Conservation (phyloP, 2,329 filamentous ascomycete genomes). For the Aspergillus uvarum region DNA sequence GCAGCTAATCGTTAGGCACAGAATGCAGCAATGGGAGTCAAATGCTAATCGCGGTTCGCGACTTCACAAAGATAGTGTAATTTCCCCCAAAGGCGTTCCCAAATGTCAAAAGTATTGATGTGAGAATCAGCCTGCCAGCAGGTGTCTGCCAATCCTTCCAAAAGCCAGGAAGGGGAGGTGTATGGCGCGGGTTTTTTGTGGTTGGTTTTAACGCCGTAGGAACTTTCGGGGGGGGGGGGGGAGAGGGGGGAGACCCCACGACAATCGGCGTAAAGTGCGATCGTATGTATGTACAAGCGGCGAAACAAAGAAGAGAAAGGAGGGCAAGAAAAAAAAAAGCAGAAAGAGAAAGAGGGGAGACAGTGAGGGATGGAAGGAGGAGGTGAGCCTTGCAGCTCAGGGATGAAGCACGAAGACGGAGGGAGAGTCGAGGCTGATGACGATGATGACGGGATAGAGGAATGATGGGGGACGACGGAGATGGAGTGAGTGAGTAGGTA, state of each 20-base stretch:
- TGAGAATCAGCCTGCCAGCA: not conserved
- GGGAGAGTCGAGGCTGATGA: not conserved
- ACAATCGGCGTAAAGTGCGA: slow-evolving; percentile 2
- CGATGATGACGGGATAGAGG: slow-evolving; percentile 1
- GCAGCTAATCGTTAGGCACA: not conserved
- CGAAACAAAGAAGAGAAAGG: not conserved
- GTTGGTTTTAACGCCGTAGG: slow-evolving; percentile 2
- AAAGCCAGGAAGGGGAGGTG: slow-evolving; percentile 3
- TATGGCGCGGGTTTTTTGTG: not conserved
- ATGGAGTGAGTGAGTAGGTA: not conserved
- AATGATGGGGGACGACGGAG: slow-evolving; percentile 1
- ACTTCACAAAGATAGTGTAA: not conserved
- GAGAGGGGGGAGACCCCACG: slow-evolving; percentile 10
- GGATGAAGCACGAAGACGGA: slow-evolving; percentile 1
- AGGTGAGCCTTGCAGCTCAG: slow-evolving; percentile 7
- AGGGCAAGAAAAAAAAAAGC: not conserved
- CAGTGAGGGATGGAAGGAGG: slow-evolving; percentile 5
- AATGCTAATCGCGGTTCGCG: not conserved
- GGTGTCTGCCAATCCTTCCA: slow-evolving; percentile 1
- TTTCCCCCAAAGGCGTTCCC: not conserved
- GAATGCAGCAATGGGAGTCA: not conserved
- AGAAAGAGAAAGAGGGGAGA: not conserved
- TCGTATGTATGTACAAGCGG: not conserved
- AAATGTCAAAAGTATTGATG: not conserved
- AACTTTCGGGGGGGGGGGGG: slow-evolving; percentile 1